Evolutionary conservation across 83 land plant genomes (phyloP).

Genomic region (Diphasiastrum complanatum): DNA sequence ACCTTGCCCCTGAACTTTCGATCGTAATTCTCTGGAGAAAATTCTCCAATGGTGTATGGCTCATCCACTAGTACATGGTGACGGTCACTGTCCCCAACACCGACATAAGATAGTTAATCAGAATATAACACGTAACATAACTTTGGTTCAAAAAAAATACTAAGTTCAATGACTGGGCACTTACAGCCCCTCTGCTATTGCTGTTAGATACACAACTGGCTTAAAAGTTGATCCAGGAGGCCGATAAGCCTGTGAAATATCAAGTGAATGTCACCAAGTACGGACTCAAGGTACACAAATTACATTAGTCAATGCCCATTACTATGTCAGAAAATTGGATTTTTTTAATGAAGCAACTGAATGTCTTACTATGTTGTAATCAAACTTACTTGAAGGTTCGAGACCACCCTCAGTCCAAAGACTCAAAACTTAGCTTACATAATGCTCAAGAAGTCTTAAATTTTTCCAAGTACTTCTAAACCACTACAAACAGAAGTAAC

Average conservation of each 20-base stretch:
- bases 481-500: not conserved
- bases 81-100: constrained; percentile 17
- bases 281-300: constrained; percentile 2
- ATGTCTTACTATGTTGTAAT: too few relatives aligned
- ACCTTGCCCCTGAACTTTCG: constrained; percentile 21
- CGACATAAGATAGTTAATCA: not conserved
- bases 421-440: not conserved
- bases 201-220: constrained; percentile 42
- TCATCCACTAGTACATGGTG: constrained; percentile 29
- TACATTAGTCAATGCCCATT: not conserved
- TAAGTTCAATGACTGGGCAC: not conserved
- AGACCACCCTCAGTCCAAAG: too few relatives aligned
- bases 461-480: not conserved
- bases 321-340: not conserved
- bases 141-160: not conserved
- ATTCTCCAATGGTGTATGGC: constrained; percentile 22
- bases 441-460: not conserved
- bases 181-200: constrained; percentile 39
- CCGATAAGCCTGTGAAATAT: constrained; percentile 29
- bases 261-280: not conserved
- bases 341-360: not conserved
- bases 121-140: not conserved
- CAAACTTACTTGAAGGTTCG: too few relatives aligned
- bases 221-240: constrained; percentile 36
- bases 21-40: constrained; percentile 38